Conservation (phyloP, 148 eudicot species). For the Gaultheria prostrata region DNA sequence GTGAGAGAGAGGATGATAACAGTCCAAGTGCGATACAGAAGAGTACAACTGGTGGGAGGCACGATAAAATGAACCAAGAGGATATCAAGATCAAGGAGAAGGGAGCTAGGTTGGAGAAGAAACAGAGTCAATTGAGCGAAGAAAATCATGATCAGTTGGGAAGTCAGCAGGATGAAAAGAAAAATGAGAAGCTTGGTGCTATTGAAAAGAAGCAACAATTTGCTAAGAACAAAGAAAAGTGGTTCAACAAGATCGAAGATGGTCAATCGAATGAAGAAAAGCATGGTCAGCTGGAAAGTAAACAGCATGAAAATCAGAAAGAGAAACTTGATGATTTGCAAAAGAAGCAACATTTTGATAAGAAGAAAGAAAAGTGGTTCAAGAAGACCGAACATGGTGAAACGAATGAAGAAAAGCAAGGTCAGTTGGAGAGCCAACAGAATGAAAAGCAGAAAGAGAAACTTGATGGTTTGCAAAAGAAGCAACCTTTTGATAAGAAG, state of each 20-base stretch:
- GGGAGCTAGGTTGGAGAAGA: slow-evolving; percentile 1
- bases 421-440: neutral
- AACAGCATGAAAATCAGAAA: neutral
- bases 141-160: neutral
- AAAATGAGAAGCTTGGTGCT: neutral
- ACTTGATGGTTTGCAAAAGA: neutral
- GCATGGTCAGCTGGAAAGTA: neutral
- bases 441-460: slow-evolving; percentile 1
- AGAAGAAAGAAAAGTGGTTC: slow-evolving; percentile 1
- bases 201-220: neutral
- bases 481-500: neutral
- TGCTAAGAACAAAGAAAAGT: slow-evolving; percentile 3
- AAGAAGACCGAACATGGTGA: neutral
- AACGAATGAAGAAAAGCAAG: slow-evolving; percentile 22
- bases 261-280: neutral
- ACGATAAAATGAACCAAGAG: neutral
- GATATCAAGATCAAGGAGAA: neutral
- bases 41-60: neutral
- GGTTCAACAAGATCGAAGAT: neutral
- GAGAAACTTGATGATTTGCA: slow-evolving; percentile 5
- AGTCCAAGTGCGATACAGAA: neutral
- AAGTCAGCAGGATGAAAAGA: neutral
- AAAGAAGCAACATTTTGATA: neutral
- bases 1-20: neutral
- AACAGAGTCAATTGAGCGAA: neutral